phyloP scores from a whole-genome alignment of 2,329 filamentous ascomycete genomes.

The Peltaster fructicola region DNA sequence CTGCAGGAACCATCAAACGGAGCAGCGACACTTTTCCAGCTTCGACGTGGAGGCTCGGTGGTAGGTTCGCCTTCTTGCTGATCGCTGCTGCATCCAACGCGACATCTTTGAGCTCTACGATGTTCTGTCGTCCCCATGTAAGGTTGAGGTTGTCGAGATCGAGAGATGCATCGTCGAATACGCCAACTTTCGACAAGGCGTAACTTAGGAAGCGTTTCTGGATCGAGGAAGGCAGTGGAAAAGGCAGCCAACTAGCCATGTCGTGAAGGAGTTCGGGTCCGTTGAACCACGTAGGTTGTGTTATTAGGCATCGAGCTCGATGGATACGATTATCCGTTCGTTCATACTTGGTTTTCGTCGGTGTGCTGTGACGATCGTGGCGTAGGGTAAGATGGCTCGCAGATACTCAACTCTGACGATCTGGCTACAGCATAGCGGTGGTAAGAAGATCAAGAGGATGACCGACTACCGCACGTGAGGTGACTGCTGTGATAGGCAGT shows the following conservation, averaged over 20 bases:
- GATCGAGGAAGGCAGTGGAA: too few relatives aligned
- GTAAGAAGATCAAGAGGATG: too few relatives aligned
- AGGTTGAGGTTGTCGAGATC: conserved; percentile 77
- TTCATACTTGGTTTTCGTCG: too few relatives aligned
- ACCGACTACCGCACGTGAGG: too few relatives aligned
- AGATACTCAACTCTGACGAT: too few relatives aligned
- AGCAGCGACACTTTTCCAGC: conserved; percentile 61
- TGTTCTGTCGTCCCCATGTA: conserved; percentile 61
- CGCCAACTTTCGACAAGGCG: conserved; percentile 62
- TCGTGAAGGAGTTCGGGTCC: not conserved
- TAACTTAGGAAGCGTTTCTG: conserved; percentile 81
- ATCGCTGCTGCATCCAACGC: conserved; percentile 50
- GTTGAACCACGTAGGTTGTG: not conserved
- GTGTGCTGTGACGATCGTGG: too few relatives aligned
- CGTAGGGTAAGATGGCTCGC: too few relatives aligned
- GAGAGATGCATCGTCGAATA: conserved; percentile 73
- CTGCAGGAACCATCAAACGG: conserved; percentile 68
- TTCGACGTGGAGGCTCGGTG: conserved; percentile 50
- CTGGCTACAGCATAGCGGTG: too few relatives aligned
- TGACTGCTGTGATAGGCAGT: too few relatives aligned
- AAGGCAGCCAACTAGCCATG: conserved; percentile 46
- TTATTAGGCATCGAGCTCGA: too few relatives aligned
- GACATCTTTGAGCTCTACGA: conserved; percentile 74
- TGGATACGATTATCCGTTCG: too few relatives aligned
- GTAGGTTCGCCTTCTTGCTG: conserved; percentile 36